Evolutionary conservation across 805 yeast genomes (phyloP).

Genomic region (Sugiyamaella marilandica): DNA sequence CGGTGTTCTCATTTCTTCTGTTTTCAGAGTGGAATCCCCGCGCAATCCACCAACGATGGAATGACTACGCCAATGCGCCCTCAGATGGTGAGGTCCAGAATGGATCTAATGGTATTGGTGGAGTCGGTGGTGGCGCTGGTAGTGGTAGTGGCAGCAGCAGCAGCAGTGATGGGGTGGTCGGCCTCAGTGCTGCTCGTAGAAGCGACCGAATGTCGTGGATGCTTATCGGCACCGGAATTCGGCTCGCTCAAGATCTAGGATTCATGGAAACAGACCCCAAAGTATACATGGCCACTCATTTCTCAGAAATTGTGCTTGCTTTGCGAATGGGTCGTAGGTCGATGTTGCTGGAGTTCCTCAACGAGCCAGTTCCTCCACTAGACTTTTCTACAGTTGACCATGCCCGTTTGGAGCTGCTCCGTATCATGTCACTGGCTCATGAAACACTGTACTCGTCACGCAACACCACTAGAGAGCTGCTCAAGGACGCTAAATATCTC

Average conservation of each 20-base stretch:
- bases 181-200: conserved; percentile 78
- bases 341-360: conserved; percentile 61
- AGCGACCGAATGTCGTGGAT: conserved; percentile 92
- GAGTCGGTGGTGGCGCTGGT: conserved; percentile 3
- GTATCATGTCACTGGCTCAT: conserved; percentile 75
- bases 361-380: conserved; percentile 48
- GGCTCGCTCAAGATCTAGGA: conserved; percentile 83
- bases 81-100: conserved; percentile 12
- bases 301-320: conserved; percentile 77
- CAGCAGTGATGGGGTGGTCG: conserved; percentile 31
- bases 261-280: conserved; percentile 68
- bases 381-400: conserved; percentile 58
- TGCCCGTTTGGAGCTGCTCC: conserved; percentile 75
- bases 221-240: conserved; percentile 81
- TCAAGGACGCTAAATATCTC: conserved; percentile 42
- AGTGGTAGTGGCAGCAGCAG: too few relatives aligned
- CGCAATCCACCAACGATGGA: conserved; percentile 85
- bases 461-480: conserved; percentile 31
- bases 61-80: conserved; percentile 54
- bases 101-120: conserved; percentile 4
- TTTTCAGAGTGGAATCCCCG: conserved; percentile 96
- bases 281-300: conserved; percentile 76
- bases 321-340: conserved; percentile 75
- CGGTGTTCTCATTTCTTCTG: conserved; percentile 74
- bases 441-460: conserved; percentile 67